Base-by-base conservation (phyloP, 495 filamentous ascomycete species). In the Podospora conica region DNA sequence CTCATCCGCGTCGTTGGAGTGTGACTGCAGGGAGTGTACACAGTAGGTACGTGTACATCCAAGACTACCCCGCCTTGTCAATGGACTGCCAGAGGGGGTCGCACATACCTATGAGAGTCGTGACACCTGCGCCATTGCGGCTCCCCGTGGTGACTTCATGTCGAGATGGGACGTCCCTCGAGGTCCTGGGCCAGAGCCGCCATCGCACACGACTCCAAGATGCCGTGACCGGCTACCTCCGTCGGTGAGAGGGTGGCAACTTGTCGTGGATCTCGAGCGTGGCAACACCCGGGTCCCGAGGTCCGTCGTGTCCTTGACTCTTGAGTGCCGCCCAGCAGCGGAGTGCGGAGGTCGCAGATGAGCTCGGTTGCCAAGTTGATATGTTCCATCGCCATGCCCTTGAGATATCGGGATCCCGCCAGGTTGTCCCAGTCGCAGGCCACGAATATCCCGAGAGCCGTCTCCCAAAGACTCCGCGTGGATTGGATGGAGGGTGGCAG, bases 401-500 rank as follows among this genome's bases (percentile, higher is more conserved):
- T 18, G 40, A 48, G 40, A 18, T 18, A 48, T 48, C 40, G 40
- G 40, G n/a, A 48, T n/a, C 1, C 40, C 40, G 40, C 40, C 40
- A 48, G 40, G 40, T 48, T 48, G 40, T 48, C 40, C 40, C 40
- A 48, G 40, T 48, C 40, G 40, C 18, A 48, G 40, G 18, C 40
- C 40, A 48, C 15, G 40, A 48, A 48, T 48, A 48, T 48, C n/a
- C 40, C 40, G 40, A 48, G 40, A 48, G 40, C 5, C 40, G n/a
- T 48, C 40, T 8, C 40, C 40, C 40, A 48, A 48, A 48, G 15
- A 2, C 40, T 18, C 40, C n/a, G 54, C 20, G 33, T 24, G 53
- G 54, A 58, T 64, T 64, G 53, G 53, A 58, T 7, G 29, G 48
- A 61, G 57, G 53, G 64, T 66, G 57, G 55, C 23, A 59, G 58